A percentile compares a stretch with the other conserved stretches of the same genome.
Conservation (phyloP, 768 basidiomycete species). For the Leucosporidium creatinivorum region DNA sequence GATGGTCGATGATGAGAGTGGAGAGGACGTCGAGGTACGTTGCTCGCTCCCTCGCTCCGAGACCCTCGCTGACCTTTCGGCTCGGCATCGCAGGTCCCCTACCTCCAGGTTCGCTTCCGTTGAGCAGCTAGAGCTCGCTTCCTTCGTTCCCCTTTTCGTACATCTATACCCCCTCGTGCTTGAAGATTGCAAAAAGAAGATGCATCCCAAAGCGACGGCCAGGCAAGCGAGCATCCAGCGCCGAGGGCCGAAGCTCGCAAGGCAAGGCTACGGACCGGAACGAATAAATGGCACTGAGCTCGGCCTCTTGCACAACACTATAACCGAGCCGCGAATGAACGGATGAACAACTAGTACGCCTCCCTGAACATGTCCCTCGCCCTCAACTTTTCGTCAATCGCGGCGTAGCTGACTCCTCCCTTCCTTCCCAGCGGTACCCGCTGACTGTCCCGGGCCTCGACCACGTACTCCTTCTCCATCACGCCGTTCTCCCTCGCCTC, state of each 20-base stretch:
- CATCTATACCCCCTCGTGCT: background rate
- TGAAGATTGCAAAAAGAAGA: background rate
- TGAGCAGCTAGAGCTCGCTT: constrained; percentile 1
- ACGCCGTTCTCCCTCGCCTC: background rate
- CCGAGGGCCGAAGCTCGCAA: too few relatives aligned
- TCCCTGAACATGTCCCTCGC: constrained; percentile 1
- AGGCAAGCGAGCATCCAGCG: too few relatives aligned
- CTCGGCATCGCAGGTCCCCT: constrained; percentile 16
- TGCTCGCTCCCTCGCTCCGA: background rate
- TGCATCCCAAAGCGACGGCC: too few relatives aligned
- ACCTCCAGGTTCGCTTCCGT: constrained; percentile 23
- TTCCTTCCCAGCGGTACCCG: background rate
- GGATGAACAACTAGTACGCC: background rate
- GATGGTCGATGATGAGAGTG: constrained; percentile 85
- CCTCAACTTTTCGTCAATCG: background rate
- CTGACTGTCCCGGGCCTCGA: too few relatives aligned
- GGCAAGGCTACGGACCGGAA: too few relatives aligned
- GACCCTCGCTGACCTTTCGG: too few relatives aligned
- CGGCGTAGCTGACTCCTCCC: background rate
- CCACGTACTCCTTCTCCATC: background rate
- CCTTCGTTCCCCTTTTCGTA: background rate
- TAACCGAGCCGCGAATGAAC: background rate
- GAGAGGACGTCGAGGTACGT: constrained; percentile 84
- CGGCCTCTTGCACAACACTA: too few relatives aligned
- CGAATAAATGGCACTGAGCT: too few relatives aligned